Percentiles rank a stretch among this genome's conserved stretches.
These are phyloP conservation scores for Chaetothyriales sp. DNA, from an alignment of 2,329 filamentous ascomycete species.

Conservation along the genomic window DNA sequence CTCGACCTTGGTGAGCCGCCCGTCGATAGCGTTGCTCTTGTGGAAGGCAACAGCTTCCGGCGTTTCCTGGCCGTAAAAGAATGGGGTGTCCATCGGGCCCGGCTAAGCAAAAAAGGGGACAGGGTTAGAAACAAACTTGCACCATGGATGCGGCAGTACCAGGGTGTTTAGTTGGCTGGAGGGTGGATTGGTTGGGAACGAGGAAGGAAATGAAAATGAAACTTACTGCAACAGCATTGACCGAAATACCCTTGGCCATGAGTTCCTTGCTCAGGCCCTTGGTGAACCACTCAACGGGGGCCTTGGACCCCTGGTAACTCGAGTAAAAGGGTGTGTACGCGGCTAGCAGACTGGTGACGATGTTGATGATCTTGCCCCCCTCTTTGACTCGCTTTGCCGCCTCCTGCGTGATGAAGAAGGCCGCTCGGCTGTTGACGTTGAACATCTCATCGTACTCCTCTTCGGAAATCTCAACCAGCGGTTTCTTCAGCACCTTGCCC, in stretches of 20 bases:
- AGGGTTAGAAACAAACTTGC: no score
- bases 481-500: slow-evolving; percentile 38
- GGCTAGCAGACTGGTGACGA: slow-evolving; percentile 33
- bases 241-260: slow-evolving; percentile 25
- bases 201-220: no score
- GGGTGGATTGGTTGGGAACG: no score
- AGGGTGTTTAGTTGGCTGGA: no score
- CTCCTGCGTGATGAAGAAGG: slow-evolving; percentile 35
- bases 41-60: slow-evolving; percentile 32
- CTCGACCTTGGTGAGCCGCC: slow-evolving; percentile 29
- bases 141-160: no score
- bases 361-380: slow-evolving; percentile 36
- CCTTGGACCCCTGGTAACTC: slow-evolving; percentile 33
- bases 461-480: slow-evolving; percentile 31
- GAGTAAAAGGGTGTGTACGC: slow-evolving; percentile 36
- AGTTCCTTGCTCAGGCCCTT: slow-evolving; percentile 15
- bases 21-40: slow-evolving; percentile 27
- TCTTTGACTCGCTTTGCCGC: slow-evolving; percentile 30
- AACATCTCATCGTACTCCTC: slow-evolving; percentile 37
- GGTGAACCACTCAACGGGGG: slow-evolving; percentile 29
- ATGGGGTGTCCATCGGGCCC: slow-evolving; percentile 21
- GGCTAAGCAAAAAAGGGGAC: not conserved
- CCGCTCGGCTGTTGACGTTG: slow-evolving; percentile 34
- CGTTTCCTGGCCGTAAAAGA: slow-evolving; percentile 34
- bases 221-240: slow-evolving; percentile 25